A percentile compares a stretch with the other conserved stretches of the same genome.
phyloP scores from a whole-genome alignment of 768 basidiomycete species.

The Wakefieldia striispora region DNA sequence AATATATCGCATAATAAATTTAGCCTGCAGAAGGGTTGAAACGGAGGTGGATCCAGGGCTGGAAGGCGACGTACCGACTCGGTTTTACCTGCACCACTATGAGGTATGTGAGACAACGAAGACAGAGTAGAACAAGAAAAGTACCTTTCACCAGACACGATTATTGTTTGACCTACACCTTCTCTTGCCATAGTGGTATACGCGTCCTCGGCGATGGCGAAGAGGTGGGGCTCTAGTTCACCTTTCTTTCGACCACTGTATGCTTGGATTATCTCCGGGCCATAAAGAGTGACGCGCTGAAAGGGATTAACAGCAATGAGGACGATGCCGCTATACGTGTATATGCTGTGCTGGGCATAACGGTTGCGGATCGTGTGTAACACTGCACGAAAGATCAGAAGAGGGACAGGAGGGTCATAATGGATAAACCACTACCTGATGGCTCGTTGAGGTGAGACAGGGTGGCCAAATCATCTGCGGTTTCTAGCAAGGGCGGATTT shows the following conservation, averaged over 20 bases:
- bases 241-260: constrained; percentile 91
- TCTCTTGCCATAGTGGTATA: constrained; percentile 96
- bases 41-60: constrained; percentile 1
- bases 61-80: constrained; percentile 67
- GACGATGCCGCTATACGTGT: constrained; percentile 98
- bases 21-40: constrained; percentile 54
- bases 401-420: not conserved
- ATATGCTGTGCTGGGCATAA: constrained; percentile 96
- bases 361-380: constrained; percentile 96
- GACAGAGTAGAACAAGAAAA: constrained; percentile 18
- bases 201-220: constrained; percentile 99
- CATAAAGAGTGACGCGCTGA: constrained; percentile 95
- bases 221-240: constrained; percentile 95
- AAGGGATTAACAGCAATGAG: constrained; percentile 99
- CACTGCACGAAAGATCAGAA: constrained; percentile 46
- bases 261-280: constrained; percentile 94
- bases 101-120: constrained; percentile 12
- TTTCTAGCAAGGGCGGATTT: constrained; percentile 95
- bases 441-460: constrained; percentile 98
- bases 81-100: constrained; percentile 98
- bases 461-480: constrained; percentile 96
- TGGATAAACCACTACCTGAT: constrained; percentile 59
- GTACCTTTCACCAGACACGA: constrained; percentile 96
- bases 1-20: constrained; percentile 99
- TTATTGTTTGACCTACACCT: constrained; percentile 95